Base-by-base conservation (phyloP, 2,329 filamentous ascomycete genomes). In the Cladophialophora carrionii region DNA sequence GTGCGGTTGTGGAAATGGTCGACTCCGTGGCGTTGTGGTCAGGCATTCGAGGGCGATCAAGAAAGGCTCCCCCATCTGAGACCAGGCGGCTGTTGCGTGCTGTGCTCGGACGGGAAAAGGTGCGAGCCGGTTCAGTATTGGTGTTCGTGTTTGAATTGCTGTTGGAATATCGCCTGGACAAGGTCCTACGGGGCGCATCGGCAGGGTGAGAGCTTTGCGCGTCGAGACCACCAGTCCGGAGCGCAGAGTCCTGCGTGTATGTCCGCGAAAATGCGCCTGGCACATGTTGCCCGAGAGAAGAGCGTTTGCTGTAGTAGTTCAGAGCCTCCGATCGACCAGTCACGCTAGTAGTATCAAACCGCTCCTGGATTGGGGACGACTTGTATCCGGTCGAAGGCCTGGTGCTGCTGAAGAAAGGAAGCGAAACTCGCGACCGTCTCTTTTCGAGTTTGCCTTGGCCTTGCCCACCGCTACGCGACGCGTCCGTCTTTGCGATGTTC, bases 1-100 rank as follows among this genome's bases (percentile, higher is more conserved):
- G 91, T 1, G 91, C 92, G 1, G 89, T 92, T 0, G 91, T 95
- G 0, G 95, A 98, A 37, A 90, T 84, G 0, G 90, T 94, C 0
- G 95, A 98, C 72, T 95, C 92, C 0, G 92, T 92, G 75, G 77
- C 61, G 71, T 70, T 65, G 68, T 76, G 56, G 69, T 72, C 61
- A 73, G 74, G 62, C 77, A 76, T 7, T 73, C 75, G 55, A 69
- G 72, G 63, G 77, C 78, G 41, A 73, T 78, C 55, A 63, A 70
- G n/a, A 74, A 77, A 53, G 71, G 69, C 65, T 24, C 43, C 48
- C 1, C 65, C 64, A 3, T 70, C 70, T 7, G 71, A 72, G 2
- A 68, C 70, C 12, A 72, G 48, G 29, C 71, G 65, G 48, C 61
- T 78, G 55, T 72, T 76, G 61, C 78, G 60, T 12, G 60, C 64